phyloP scores from a whole-genome alignment of 495 filamentous ascomycete species.

The Aspergillus taichungensis region DNA sequence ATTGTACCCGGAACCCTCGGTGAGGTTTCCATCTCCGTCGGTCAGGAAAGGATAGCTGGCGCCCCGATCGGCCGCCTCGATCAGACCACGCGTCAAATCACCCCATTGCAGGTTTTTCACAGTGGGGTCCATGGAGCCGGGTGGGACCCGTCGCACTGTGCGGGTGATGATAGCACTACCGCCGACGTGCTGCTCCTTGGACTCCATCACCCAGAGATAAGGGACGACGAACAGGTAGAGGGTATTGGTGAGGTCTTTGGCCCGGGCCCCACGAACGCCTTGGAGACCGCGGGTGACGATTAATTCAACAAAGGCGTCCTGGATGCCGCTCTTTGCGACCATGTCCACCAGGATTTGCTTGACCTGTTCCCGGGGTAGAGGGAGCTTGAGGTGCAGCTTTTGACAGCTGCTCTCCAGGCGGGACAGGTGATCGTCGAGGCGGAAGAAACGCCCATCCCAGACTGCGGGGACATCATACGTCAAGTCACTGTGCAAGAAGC shows the following conservation, averaged over 20 bases:
- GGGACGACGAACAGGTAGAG: constrained; percentile 28
- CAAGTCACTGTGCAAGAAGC: constrained; percentile 31
- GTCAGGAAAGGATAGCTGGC: constrained; percentile 25
- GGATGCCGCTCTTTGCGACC: constrained; percentile 28
- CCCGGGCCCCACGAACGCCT: constrained; percentile 17
- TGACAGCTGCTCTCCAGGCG: constrained; percentile 23
- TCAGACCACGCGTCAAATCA: constrained; percentile 23
- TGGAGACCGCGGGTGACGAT: constrained; percentile 30
- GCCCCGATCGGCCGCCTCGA: constrained; percentile 21
- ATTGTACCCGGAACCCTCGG: constrained; percentile 22
- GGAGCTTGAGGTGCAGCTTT: constrained; percentile 25
- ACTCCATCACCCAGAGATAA: constrained; percentile 30
- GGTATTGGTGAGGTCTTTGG: constrained; percentile 19
- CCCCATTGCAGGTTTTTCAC: constrained; percentile 36
- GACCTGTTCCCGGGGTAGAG: constrained; percentile 19
- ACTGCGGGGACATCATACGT: constrained; percentile 32
- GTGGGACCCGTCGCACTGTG: constrained; percentile 26
- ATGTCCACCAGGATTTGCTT: constrained; percentile 24
- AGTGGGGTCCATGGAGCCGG: constrained; percentile 28
- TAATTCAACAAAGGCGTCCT: constrained; percentile 28
- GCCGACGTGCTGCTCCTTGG: constrained; percentile 21
- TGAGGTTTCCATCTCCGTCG: constrained; percentile 25
- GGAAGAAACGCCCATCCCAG: constrained; percentile 30
- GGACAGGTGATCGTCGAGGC: constrained; percentile 25
- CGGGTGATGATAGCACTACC: constrained; percentile 26